Evolutionary conservation across 2,329 filamentous ascomycete species (phyloP).

Genomic region (Cercospora brassicicola): DNA sequence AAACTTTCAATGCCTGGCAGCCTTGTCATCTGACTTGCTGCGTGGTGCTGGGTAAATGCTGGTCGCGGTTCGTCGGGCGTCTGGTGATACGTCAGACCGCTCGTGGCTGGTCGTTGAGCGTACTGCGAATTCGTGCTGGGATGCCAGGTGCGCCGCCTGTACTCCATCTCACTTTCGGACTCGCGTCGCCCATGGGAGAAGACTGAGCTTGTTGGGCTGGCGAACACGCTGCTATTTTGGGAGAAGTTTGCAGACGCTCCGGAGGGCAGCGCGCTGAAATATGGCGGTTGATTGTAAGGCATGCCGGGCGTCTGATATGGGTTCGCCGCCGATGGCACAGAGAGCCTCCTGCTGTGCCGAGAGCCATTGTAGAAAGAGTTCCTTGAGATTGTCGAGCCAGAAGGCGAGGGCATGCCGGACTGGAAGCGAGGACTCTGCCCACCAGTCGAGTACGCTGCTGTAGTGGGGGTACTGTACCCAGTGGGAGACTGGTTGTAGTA

Average conservation of each 20-base stretch:
- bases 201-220: constrained; percentile 65
- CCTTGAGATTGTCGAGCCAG: constrained; percentile 64
- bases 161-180: constrained; percentile 70
- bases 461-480: constrained; percentile 79
- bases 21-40: constrained; percentile 62
- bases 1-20: constrained; percentile 92
- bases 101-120: constrained; percentile 63
- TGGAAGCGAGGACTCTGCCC: constrained; percentile 75
- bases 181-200: constrained; percentile 66
- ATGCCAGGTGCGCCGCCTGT: constrained; percentile 87
- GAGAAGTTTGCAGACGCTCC: constrained; percentile 57
- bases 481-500: constrained; percentile 68
- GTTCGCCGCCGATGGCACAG: constrained; percentile 73
- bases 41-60: constrained; percentile 55
- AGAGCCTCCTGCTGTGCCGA: constrained; percentile 70
- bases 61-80: constrained; percentile 65
- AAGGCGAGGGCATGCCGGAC: constrained; percentile 68
- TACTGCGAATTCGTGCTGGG: constrained; percentile 68
- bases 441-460: constrained; percentile 75
- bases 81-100: constrained; percentile 72
- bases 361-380: constrained; percentile 72
- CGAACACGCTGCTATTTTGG: constrained; percentile 61
- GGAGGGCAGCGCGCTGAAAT: constrained; percentile 57
- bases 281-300: constrained; percentile 54
- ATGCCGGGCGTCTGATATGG: constrained; percentile 68